phyloP scores from a whole-genome alignment of 2,329 filamentous ascomycete genomes.

The Colletotrichum lupini region DNA sequence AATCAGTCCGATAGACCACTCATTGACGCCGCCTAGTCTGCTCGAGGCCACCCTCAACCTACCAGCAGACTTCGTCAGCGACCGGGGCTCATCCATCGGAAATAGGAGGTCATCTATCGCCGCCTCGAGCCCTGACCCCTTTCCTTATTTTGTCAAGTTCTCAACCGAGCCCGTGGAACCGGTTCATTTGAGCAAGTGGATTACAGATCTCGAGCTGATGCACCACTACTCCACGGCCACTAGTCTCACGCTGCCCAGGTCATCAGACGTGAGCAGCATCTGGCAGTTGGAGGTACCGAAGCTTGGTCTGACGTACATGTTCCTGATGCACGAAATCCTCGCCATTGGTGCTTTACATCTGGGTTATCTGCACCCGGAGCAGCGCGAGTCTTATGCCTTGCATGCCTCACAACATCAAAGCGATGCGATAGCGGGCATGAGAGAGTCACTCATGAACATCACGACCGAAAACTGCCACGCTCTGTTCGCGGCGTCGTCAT shows the following conservation, averaged over 20 bases:
- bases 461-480: slow-evolving; percentile 45
- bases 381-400: slow-evolving; percentile 39
- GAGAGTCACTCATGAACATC: slow-evolving; percentile 40
- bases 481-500: slow-evolving; percentile 45
- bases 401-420: slow-evolving; percentile 47
- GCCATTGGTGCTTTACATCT: slow-evolving; percentile 45
- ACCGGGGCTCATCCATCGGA: slow-evolving; percentile 1
- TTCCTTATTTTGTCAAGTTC: slow-evolving; percentile 40
- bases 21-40: slow-evolving; percentile 15
- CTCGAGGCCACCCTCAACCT: slow-evolving; percentile 10
- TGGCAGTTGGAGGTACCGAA: slow-evolving; percentile 45
- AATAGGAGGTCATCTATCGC: slow-evolving; percentile 10
- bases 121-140: slow-evolving; percentile 27
- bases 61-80: slow-evolving; percentile 15
- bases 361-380: slow-evolving; percentile 41
- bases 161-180: slow-evolving; percentile 36
- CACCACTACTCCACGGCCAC: slow-evolving; percentile 48
- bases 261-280: slow-evolving; percentile 39
- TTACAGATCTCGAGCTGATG: slow-evolving; percentile 49
- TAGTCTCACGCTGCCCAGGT: slow-evolving; percentile 44
- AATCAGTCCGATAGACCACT: slow-evolving; percentile 16
- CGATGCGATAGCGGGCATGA: slow-evolving; percentile 44
- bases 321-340: slow-evolving; percentile 46
- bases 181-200: slow-evolving; percentile 41
- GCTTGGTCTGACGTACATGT: slow-evolving; percentile 42